These are phyloP conservation scores for Cairneyella variabilis DNA, from an alignment of 495 filamentous ascomycete genomes.

Conservation along the genomic window DNA sequence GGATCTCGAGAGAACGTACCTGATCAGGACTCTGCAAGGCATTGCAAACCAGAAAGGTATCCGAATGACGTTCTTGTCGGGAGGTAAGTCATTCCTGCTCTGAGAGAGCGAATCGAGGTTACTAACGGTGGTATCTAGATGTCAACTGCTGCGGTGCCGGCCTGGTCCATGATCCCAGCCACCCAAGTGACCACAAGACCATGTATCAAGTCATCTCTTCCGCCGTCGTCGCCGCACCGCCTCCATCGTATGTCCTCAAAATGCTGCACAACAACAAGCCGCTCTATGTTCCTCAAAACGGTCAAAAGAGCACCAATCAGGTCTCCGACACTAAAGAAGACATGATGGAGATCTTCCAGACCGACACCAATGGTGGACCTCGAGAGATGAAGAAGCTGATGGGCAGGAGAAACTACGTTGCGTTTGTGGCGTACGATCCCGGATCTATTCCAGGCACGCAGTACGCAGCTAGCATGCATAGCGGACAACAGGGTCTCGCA, in stretches of 20 bases:
- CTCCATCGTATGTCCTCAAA: constrained; percentile 78
- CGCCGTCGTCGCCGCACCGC: constrained; percentile 84
- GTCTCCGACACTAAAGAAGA: constrained; percentile 88
- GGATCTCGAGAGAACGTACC: constrained; percentile 93
- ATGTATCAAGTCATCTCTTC: constrained; percentile 98
- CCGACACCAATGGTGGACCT: constrained; percentile 72
- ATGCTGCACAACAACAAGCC: constrained; percentile 88
- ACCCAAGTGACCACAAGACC: constrained; percentile 92
- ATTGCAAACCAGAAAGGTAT: constrained; percentile 91
- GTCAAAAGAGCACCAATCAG: constrained; percentile 65
- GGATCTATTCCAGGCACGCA: constrained; percentile 59
- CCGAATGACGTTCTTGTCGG: constrained; percentile 93
- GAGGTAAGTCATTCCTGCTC: constrained; percentile 45
- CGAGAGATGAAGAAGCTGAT: constrained; percentile 87
- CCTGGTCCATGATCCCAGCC: constrained; percentile 87
- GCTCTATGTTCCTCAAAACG: constrained; percentile 87
- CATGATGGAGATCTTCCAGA: constrained; percentile 99
- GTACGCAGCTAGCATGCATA: constrained; percentile 38
- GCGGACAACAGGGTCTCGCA: constrained; percentile 45
- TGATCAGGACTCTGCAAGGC: constrained; percentile 91
- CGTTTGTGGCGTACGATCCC: constrained; percentile 88
- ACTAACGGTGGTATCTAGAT: constrained; percentile 35
- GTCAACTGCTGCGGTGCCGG: constrained; percentile 92
- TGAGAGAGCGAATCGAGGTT: neutral
- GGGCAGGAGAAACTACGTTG: constrained; percentile 91